A percentile compares a stretch with the other conserved stretches of the same genome.
Conservation (phyloP, 768 basidiomycete species). For the Leucocoprinus birnbaumii region DNA sequence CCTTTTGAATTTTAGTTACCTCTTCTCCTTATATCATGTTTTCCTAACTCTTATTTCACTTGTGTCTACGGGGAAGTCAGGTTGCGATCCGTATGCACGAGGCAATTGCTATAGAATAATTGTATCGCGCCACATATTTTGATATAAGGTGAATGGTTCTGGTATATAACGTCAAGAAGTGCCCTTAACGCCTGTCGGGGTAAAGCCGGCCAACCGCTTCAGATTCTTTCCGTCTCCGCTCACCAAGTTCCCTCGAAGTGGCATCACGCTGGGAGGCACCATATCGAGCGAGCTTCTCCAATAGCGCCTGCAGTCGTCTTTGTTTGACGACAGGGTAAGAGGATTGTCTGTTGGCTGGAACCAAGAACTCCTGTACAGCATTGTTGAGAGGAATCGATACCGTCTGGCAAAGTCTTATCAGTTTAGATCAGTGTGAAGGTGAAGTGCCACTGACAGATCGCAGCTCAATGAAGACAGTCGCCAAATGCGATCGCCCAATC, state of each 20-base stretch:
- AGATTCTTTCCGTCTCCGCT: constrained; percentile 73
- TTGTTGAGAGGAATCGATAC: constrained; percentile 71
- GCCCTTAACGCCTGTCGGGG: constrained; percentile 53
- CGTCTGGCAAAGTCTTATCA: constrained; percentile 39
- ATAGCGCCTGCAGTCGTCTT: constrained; percentile 66
- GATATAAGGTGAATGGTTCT: neutral
- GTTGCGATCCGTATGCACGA: neutral
- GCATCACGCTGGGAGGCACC: constrained; percentile 62
- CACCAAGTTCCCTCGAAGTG: constrained; percentile 60
- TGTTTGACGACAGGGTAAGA: constrained; percentile 66
- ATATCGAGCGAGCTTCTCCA: constrained; percentile 76
- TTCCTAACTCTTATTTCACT: constrained; percentile 19
- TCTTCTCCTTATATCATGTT: constrained; percentile 21
- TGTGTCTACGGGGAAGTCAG: neutral
- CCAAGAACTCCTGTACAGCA: constrained; percentile 76
- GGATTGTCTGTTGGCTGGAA: constrained; percentile 64
- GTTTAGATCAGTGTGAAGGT: neutral
- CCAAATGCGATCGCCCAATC: constrained; percentile 69
- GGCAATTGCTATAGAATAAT: constrained; percentile 6
- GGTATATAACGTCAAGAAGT: neutral
- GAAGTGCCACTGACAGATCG: constrained; percentile 52
- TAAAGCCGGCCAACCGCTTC: constrained; percentile 74
- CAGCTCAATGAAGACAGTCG: constrained; percentile 74
- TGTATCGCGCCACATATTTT: neutral
- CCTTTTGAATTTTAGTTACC: constrained; percentile 30